Percentiles rank a stretch among this genome's conserved stretches.
Evolutionary conservation across 805 yeast genomes (phyloP).

Genomic region (Zygosaccharomyces lentus): DNA sequence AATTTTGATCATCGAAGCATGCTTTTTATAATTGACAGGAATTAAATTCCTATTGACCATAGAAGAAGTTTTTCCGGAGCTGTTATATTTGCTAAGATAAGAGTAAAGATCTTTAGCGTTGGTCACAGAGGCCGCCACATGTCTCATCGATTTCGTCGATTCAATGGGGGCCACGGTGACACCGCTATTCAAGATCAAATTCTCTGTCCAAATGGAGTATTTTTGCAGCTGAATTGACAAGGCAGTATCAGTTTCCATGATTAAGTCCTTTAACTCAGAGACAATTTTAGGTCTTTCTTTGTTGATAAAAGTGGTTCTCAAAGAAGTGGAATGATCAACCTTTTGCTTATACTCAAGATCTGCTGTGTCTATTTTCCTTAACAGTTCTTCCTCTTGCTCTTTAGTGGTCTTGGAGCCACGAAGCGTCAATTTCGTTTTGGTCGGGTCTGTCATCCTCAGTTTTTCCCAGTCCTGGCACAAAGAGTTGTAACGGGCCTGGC

Average conservation of each 20-base stretch:
- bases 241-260: slow-evolving; percentile 86
- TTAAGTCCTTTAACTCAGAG: slow-evolving; percentile 65
- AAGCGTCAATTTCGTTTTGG: slow-evolving; percentile 75
- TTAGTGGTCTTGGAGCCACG: slow-evolving; percentile 73
- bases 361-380: slow-evolving; percentile 72
- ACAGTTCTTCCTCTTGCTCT: slow-evolving; percentile 85
- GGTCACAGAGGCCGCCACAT: slow-evolving; percentile 71
- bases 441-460: slow-evolving; percentile 73
- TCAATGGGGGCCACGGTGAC: slow-evolving; percentile 73
- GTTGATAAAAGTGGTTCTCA: slow-evolving; percentile 67
- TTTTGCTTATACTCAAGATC: slow-evolving; percentile 81
- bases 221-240: slow-evolving; percentile 83
- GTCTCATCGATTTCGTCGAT: slow-evolving; percentile 60
- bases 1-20: slow-evolving; percentile 52
- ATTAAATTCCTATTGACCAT: slow-evolving; percentile 42
- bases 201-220: slow-evolving; percentile 83
- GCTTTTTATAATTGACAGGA: slow-evolving; percentile 69
- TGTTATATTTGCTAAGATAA: slow-evolving; percentile 50
- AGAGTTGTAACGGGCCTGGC: slow-evolving; percentile 70
- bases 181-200: slow-evolving; percentile 77
- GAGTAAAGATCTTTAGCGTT: slow-evolving; percentile 78
- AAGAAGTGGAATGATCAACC: slow-evolving; percentile 65
- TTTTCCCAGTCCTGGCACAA: slow-evolving; percentile 85
- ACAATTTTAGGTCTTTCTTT: slow-evolving; percentile 75
- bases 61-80: slow-evolving; percentile 32